phyloP scores from a whole-genome alignment of 2,329 filamentous ascomycete species.

The Sporothrix pallida region DNA sequence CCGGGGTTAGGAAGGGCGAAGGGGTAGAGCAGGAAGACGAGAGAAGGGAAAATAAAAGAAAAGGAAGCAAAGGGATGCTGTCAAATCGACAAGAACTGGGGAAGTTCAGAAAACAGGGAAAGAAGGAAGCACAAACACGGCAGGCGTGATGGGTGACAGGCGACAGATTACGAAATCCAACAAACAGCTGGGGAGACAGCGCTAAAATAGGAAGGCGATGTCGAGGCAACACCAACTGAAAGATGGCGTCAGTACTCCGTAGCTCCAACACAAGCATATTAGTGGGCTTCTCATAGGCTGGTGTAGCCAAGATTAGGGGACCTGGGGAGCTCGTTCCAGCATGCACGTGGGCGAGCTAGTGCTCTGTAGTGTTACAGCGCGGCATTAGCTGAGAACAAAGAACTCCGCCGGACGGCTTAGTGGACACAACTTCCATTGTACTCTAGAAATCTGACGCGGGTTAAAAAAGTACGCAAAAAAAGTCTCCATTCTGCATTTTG shows the following conservation, averaged over 20 bases:
- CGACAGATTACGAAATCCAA: no score
- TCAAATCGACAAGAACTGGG: neutral
- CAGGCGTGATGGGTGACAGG: neutral
- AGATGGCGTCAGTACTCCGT: neutral
- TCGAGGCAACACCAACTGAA: neutral
- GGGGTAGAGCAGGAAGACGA: neutral
- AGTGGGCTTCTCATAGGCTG: neutral
- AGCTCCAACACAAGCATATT: neutral
- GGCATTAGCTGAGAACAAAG: no score
- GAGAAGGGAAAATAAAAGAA: neutral
- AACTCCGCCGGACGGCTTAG: neutral
- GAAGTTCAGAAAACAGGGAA: neutral
- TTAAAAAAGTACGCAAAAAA: constrained; percentile 2
- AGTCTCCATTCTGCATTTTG: neutral
- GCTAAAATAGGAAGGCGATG: constrained; percentile 14
- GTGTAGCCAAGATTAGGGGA: neutral
- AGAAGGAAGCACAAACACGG: constrained; percentile 17
- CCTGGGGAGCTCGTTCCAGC: neutral
- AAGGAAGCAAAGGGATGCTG: constrained; percentile 5
- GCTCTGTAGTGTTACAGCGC: neutral
- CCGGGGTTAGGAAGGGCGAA: neutral
- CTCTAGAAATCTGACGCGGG: neutral
- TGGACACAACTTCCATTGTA: constrained; percentile 1
- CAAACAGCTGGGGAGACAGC: neutral
- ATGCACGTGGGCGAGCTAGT: constrained; percentile 16